Percentiles rank a stretch among this genome's conserved stretches.
These are phyloP conservation scores for Citeromyces hawaiiensis DNA, from an alignment of 1,139 yeast genomes.

Conservation along the genomic window DNA sequence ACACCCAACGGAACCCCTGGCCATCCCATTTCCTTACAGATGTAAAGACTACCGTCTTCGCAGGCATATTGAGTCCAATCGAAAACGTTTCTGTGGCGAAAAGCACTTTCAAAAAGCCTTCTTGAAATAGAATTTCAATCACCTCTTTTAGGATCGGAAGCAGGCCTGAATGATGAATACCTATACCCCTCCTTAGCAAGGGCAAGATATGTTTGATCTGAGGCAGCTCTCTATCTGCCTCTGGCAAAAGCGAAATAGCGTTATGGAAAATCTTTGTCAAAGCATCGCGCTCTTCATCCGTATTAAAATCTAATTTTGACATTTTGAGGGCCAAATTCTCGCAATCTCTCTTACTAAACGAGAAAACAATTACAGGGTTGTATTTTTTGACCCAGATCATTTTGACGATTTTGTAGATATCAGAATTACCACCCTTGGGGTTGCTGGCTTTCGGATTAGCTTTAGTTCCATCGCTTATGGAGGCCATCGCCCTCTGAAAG, in stretches of 20 bases:
- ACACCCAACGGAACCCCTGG: constrained; percentile 92
- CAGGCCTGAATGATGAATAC: constrained; percentile 95
- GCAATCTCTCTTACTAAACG: constrained; percentile 93
- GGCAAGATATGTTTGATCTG: constrained; percentile 90
- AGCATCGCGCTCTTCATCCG: constrained; percentile 84
- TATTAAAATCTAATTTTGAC: constrained; percentile 89
- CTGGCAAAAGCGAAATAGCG: constrained; percentile 80
- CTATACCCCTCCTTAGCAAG: constrained; percentile 84
- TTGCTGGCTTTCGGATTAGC: constrained; percentile 63
- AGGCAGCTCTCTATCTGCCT: constrained; percentile 82
- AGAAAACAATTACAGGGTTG: constrained; percentile 95
- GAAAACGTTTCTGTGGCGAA: constrained; percentile 98
- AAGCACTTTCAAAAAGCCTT: constrained; percentile 84
- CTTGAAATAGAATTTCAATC: constrained; percentile 92
- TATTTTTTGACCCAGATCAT: constrained; percentile 95
- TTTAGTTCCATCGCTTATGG: constrained; percentile 69
- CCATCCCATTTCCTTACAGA: constrained; percentile 99
- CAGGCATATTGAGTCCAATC: constrained; percentile 94
- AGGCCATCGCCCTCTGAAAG: constrained; percentile 96
- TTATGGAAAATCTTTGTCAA: constrained; percentile 79
- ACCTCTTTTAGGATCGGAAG: constrained; percentile 93
- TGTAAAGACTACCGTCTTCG: constrained; percentile 94
- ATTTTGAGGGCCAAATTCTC: constrained; percentile 86
- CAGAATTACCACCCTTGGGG: constrained; percentile 47
- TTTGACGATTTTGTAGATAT: constrained; percentile 90